phyloP scores from a whole-genome alignment of 2,329 filamentous ascomycete genomes.

The Xylaria sp. region DNA sequence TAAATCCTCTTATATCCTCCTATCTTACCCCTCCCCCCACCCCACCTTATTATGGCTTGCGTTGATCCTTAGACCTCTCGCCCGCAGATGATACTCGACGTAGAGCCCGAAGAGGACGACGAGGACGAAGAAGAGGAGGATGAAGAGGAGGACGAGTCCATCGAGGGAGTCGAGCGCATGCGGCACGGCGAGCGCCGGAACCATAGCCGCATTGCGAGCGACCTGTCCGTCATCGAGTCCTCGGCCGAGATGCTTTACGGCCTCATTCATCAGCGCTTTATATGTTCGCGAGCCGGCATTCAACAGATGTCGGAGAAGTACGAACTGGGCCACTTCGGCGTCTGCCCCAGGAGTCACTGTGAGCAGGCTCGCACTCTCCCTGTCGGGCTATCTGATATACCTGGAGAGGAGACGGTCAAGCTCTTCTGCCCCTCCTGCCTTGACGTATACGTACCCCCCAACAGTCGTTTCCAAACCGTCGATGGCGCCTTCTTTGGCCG shows the following conservation, averaged over 20 bases:
- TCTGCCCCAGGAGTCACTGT: slow-evolving; percentile 94
- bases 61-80: slow-evolving; percentile 38
- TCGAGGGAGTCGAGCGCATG: slow-evolving; percentile 69
- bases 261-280: slow-evolving; percentile 97
- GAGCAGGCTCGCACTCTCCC: slow-evolving; percentile 90
- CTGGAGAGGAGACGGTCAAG: slow-evolving; percentile 97
- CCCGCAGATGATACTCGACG: slow-evolving; percentile 90
- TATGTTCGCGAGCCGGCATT: slow-evolving; percentile 94
- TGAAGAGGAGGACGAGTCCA: slow-evolving; percentile 77
- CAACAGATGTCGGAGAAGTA: slow-evolving; percentile 99
- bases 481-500: slow-evolving; percentile 98
- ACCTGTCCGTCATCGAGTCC: slow-evolving; percentile 94
- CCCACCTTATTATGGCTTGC: not conserved
- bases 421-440: slow-evolving; percentile 97
- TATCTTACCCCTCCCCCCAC: no score
- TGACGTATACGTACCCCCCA: slow-evolving; percentile 96
- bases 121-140: slow-evolving; percentile 83
- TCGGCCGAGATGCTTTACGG: slow-evolving; percentile 99
- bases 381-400: slow-evolving; percentile 92
- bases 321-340: slow-evolving; percentile 94
- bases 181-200: slow-evolving; percentile 76
- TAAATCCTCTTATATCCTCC: not conserved
- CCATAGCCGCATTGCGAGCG: slow-evolving; percentile 85
- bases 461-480: slow-evolving; percentile 96
- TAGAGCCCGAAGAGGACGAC: slow-evolving; percentile 95